Base-by-base conservation (phyloP, 176 grass and related monocot genomes). In the Bonia amplexicaulis region DNA sequence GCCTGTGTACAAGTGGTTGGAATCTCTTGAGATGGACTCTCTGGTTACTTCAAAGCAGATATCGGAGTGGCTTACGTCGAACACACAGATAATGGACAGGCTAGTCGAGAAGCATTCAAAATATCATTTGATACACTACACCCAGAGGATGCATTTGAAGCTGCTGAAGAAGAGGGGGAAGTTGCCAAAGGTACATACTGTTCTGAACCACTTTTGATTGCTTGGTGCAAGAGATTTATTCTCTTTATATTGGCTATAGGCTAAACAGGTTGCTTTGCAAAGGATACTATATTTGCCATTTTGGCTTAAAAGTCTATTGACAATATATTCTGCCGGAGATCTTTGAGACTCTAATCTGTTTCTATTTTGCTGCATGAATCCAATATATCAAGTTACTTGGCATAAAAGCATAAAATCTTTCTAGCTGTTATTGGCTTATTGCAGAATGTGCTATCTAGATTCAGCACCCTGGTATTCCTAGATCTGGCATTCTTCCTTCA, bases 81-180 rank as follows among this genome's bases (percentile, higher is more conserved):
- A 95, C 61, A 93, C 87, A 2, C 84, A 85, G 26, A 85, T 93
- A 78, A 84, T 92, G 57, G 85, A 92, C 44, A 90, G 73, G 80
- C 71, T 98, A 84, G 85, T 95, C 33, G 87, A 93, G 83, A 98
- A 95, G 89, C 96, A 95, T 81, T 98, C 96, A 37, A 94, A 90
- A 26, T 98, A 98, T 64, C 96, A 98, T 87, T 87, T 95, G 86
- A 93, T 94, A 73, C 96, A 98, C 80, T 98, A 95, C 84, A 95
- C 89, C 59, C 96, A 98, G 85, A 90, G 96, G 85, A 90, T 98
- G 93, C 96, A 95, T 63, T 87, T 95, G 87, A 98, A 95, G 49
- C 71, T 98, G 89, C 80, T 98, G 76, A 98, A 98, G 84, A 98
- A 95, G 81, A 93, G 71, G 85, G 96, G 91, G 13, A 98, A 95